These are phyloP conservation scores for Pittosporum tobira DNA, from an alignment of 129 eudicot genomes.

Conservation along the genomic window DNA sequence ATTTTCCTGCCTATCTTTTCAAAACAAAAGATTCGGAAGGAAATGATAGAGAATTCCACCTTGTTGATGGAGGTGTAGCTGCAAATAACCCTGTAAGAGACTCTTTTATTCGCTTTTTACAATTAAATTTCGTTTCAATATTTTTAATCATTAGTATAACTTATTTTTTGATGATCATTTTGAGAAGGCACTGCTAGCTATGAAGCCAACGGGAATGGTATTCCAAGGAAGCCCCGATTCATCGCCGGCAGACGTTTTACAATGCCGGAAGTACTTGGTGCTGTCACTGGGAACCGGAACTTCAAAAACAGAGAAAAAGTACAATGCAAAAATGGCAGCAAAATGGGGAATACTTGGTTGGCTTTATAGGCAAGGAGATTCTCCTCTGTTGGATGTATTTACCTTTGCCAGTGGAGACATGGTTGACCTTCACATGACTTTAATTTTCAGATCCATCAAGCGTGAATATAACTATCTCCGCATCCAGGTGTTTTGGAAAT, in stretches of 20 bases:
- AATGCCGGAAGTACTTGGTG: conserved; percentile 26
- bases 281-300: conserved; percentile 59
- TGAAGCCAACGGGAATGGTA: conserved; percentile 26
- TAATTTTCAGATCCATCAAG: conserved; percentile 32
- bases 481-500: conserved; percentile 54
- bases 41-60: conserved; percentile 31
- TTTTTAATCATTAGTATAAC: too few species aligned
- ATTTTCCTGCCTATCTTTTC: conserved; percentile 47
- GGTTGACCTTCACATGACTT: conserved; percentile 42
- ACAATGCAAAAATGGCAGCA: conserved; percentile 36
- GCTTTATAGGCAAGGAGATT: conserved; percentile 33
- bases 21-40: conserved; percentile 32
- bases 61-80: conserved; percentile 60
- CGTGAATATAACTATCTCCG: conserved; percentile 36
- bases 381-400: conserved; percentile 42
- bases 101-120: too few species aligned
- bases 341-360: conserved; percentile 57
- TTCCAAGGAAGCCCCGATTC: conserved; percentile 15
- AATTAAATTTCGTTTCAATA: too few species aligned
- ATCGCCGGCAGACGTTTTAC: conserved; percentile 14
- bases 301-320: conserved; percentile 27
- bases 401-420: conserved; percentile 40
- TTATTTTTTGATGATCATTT: not conserved
- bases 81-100: conserved; percentile 54
- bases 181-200: conserved; percentile 23